Evolutionary conservation across 192 early-diverging fungal genomes (phyloP), one percentile per base, ranked within the genome.

Genomic region (Podila verticillata): DNA sequence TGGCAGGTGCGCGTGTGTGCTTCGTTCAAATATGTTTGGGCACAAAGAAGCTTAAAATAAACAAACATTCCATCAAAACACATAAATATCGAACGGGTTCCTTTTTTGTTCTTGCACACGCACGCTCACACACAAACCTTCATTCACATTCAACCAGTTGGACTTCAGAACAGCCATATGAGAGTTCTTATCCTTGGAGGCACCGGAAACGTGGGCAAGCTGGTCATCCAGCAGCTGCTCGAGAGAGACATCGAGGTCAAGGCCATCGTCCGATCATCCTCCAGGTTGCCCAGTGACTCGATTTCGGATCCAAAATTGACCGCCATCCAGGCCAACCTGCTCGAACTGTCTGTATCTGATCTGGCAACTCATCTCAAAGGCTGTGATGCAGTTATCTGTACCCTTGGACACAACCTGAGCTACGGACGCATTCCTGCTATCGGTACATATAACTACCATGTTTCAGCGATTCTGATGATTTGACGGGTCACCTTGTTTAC

Each of bases 321-420:
- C 20, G 19, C 61, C 47, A 36, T 70, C 39, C 35, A 70, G 20
- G 58, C 68, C n/a, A 70, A 35, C 30, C 13, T 70, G 44, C 60
- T 70, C 47, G 59, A 70, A 0, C 22, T 70, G 8, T 48, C 36
- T 9, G 60, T 61, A 3, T 44, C 59, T 20, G 68, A 62, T 24
- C 60, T 70, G 28, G 22, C 68, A 29, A n/a, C 47, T 54, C 68
- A 70, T 28, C 44, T 70, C 48, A 47, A 62, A 44, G 68, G 48
- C 28, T 62, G 60, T 61, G 68, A 70, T 32, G 31, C 68, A 13
- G 68, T 70, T 12, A 31, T 70, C 24, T 70, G 59, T 12, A 70
- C 68, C 20, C 48, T 70, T 30, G 68, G 68, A 7, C 68, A 70
- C 35, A 62, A 51, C 19, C 48, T 70, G 59, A 62, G 61, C 60